A percentile compares a stretch with the other conserved stretches of the same genome.
phyloP scores from a whole-genome alignment of 306 rosid species.

The Cajanus cajan region DNA sequence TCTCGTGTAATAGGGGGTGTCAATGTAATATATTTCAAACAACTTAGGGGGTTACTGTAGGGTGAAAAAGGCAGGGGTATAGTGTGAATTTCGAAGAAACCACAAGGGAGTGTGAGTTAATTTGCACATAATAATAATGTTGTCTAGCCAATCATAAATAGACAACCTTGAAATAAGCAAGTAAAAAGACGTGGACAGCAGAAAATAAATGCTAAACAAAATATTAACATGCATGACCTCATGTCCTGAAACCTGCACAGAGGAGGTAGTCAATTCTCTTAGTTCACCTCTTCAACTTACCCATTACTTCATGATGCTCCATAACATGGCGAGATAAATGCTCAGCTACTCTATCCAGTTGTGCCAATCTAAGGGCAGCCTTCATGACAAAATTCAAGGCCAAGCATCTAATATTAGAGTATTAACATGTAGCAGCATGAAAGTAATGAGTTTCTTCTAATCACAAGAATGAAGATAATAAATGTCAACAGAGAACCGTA shows the following conservation, averaged over 20 bases:
- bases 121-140: neutral
- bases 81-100: neutral
- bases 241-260: constrained; percentile 6
- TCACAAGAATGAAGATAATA: neutral
- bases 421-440: constrained; percentile 10
- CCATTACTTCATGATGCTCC: constrained; percentile 99
- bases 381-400: constrained; percentile 36
- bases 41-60: neutral
- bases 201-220: constrained; percentile 21
- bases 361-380: constrained; percentile 91
- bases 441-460: constrained; percentile 20
- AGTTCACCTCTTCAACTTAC: constrained; percentile 53
- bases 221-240: constrained; percentile 21
- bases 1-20: neutral
- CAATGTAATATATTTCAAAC: neutral
- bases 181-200: constrained; percentile 15
- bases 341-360: constrained; percentile 92
- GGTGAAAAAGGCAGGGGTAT: neutral
- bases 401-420: constrained; percentile 26
- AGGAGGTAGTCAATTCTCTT: constrained; percentile 20
- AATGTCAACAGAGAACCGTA: neutral
- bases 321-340: constrained; percentile 82
- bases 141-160: neutral
- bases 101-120: neutral
- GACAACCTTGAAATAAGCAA: constrained; percentile 9